Conservation (phyloP, 176 grass and related monocot species). For the Aegilops longissima region DNA sequence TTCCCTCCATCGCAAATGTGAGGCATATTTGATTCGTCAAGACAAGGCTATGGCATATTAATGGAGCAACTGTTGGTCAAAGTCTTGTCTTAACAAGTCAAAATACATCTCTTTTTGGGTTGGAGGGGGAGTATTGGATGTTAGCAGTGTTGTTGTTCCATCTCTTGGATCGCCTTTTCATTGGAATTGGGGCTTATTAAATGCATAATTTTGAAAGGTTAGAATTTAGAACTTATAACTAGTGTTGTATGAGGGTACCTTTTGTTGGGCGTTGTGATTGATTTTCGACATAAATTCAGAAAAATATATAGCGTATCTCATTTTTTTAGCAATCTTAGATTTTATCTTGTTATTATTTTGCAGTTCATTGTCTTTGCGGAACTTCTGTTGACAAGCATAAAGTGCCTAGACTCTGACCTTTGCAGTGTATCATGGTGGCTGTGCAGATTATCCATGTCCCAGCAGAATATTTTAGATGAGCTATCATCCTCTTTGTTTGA, state of each 20-base stretch:
- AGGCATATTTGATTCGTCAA: not conserved
- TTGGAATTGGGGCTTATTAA: not conserved
- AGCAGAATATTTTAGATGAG: constrained; percentile 84
- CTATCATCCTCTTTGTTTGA: constrained; percentile 84
- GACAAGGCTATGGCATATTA: not conserved
- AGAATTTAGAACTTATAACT: not conserved
- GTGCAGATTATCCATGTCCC: constrained; percentile 62
- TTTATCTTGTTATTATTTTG: constrained; percentile 44
- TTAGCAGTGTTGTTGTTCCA: not conserved
- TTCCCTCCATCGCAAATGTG: not conserved
- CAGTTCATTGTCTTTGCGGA: constrained; percentile 88
- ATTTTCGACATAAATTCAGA: not conserved
- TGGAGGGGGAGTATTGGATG: not conserved
- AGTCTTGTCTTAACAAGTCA: not conserved
- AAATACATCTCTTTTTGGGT: not conserved
- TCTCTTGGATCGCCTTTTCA: not conserved
- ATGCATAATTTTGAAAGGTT: not conserved
- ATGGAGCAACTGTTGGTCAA: not conserved
- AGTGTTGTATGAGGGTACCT: not conserved
- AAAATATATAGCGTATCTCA: not conserved
- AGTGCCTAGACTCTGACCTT: constrained; percentile 37
- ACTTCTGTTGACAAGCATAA: constrained; percentile 60
- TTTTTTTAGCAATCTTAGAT: constrained; percentile 1
- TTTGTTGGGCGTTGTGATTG: not conserved
- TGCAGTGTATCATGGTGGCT: constrained; percentile 79